Conservation (phyloP, 2,329 filamentous ascomycete genomes). For the Hypoxylon sp. region DNA sequence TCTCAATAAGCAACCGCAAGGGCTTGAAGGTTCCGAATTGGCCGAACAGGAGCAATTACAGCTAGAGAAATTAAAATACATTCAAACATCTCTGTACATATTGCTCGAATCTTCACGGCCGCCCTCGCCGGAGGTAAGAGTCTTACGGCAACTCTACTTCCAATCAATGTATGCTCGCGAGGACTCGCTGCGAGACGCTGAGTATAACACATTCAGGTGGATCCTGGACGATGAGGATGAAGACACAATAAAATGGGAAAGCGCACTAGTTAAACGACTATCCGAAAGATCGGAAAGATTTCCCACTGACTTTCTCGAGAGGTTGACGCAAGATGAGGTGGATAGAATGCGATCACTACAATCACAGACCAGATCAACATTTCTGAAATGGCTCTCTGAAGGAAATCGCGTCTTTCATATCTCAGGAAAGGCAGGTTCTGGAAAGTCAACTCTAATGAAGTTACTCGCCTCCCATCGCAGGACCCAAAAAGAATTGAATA, state of each 20-base stretch:
- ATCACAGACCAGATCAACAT: conserved; percentile 5
- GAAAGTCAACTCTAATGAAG: conserved; percentile 24
- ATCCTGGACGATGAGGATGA: background rate
- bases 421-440: background rate
- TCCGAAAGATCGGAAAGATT: too few species aligned
- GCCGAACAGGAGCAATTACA: too few species aligned
- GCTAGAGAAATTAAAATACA: too few species aligned
- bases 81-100: background rate
- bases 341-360: conserved; percentile 1
- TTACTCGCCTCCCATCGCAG: conserved; percentile 3
- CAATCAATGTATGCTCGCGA: conserved; percentile 12
- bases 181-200: conserved; percentile 6
- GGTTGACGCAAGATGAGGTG: too few species aligned
- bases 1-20: too few species aligned
- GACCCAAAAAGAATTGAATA: conserved; percentile 5
- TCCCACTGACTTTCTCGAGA: too few species aligned
- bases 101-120: conserved; percentile 1
- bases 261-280: background rate
- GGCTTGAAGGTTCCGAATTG: too few species aligned
- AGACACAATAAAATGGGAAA: background rate
- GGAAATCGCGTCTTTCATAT: conserved; percentile 13
- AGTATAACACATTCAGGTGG: conserved; percentile 4
- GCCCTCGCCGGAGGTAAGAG: conserved; percentile 9
- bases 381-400: conserved; percentile 13
- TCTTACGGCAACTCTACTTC: conserved; percentile 19